Conservation (phyloP, 176 grass and related monocot genomes). For the Dendrocalamus sinicus region DNA sequence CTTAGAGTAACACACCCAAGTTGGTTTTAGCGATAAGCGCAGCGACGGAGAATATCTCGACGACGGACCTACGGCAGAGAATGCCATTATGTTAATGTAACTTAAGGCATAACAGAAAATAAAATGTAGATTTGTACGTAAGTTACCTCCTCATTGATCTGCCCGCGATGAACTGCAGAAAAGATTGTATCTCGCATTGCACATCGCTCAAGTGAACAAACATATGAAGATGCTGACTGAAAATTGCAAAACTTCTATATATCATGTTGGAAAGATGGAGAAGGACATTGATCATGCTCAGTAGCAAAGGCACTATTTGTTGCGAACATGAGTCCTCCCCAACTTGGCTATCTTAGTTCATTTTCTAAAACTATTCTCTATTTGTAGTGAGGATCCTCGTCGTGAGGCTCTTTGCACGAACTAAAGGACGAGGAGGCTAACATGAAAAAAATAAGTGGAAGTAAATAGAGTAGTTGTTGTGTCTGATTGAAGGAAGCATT, state of each 20-base stretch:
- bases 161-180: slow-evolving; percentile 64
- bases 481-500: slow-evolving; percentile 77
- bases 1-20: too few relatives aligned
- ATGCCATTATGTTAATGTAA: too few relatives aligned
- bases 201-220: slow-evolving; percentile 67
- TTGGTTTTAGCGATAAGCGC: too few relatives aligned
- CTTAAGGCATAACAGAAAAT: too few relatives aligned
- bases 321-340: slow-evolving; percentile 2
- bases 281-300: slow-evolving; percentile 74
- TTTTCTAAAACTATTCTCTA: slow-evolving; percentile 48
- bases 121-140: too few relatives aligned
- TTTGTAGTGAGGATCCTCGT: slow-evolving; percentile 70
- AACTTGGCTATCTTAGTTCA: slow-evolving; percentile 16
- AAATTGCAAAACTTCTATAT: slow-evolving; percentile 75
- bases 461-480: slow-evolving; percentile 72
- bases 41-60: too few relatives aligned
- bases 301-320: slow-evolving; percentile 63
- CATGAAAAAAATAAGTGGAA: slow-evolving; percentile 77
- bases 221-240: slow-evolving; percentile 69
- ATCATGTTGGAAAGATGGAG: slow-evolving; percentile 71
- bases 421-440: slow-evolving; percentile 70
- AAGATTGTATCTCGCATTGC: slow-evolving; percentile 83
- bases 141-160: too few relatives aligned
- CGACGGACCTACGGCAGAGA: too few relatives aligned
- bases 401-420: slow-evolving; percentile 67